Evolutionary conservation across 2,329 filamentous ascomycete species (phyloP).

Genomic region (Oidium heveae): DNA sequence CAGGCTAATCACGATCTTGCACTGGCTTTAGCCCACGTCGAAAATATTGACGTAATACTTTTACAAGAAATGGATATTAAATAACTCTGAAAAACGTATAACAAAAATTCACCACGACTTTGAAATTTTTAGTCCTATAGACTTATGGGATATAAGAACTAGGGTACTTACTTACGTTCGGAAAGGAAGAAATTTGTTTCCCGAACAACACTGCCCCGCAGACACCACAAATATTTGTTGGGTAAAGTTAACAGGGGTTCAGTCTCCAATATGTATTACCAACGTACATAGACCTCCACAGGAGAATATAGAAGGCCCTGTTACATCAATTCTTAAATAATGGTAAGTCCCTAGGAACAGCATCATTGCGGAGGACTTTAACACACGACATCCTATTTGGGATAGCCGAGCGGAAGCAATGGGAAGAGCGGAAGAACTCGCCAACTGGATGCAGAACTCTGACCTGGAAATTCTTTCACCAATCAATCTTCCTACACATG

Average conservation of each 20-base stretch:
- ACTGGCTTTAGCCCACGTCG: neutral
- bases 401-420: neutral
- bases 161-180: neutral
- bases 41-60: neutral
- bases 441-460: neutral
- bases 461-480: neutral
- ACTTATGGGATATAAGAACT: too few relatives aligned
- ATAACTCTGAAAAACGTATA: neutral
- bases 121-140: neutral
- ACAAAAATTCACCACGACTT: neutral
- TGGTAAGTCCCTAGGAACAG: neutral
- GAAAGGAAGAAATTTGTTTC: neutral
- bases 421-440: neutral
- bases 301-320: neutral
- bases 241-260: neutral
- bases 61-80: neutral
- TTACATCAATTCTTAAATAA: neutral
- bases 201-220: neutral
- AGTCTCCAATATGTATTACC: neutral
- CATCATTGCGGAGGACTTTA: neutral
- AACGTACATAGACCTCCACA: neutral
- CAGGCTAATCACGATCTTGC: neutral
- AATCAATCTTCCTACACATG: neutral
- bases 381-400: neutral
- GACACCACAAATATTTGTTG: neutral